Conservation (phyloP, 345 rosid species). For the Microthlaspi erraticum region DNA sequence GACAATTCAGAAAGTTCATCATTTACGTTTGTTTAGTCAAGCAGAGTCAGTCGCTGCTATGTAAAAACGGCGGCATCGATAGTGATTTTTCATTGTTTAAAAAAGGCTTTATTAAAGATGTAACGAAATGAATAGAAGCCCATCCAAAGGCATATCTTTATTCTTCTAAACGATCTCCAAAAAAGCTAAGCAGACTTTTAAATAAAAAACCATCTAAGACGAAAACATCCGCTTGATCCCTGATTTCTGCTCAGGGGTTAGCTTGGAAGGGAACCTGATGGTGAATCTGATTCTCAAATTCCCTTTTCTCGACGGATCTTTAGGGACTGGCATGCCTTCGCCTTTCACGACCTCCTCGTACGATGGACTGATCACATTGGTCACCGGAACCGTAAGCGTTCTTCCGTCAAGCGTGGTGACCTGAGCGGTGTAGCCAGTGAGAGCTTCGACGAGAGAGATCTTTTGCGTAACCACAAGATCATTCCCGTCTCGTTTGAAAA, state of each 20-base stretch:
- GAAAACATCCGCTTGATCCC: conserved; percentile 65
- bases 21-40: too few species aligned
- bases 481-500: conserved; percentile 86
- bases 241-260: conserved; percentile 69
- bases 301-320: conserved; percentile 79
- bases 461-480: conserved; percentile 72
- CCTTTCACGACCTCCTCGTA: conserved; percentile 86
- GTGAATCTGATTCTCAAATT: conserved; percentile 80
- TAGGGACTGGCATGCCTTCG: conserved; percentile 92
- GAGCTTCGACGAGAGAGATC: conserved; percentile 77
- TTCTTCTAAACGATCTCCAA: neutral
- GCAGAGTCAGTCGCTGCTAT: neutral
- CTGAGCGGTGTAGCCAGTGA: conserved; percentile 70
- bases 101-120: neutral
- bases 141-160: neutral
- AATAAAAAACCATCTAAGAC: conserved; percentile 29
- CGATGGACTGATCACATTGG: conserved; percentile 62
- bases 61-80: conserved; percentile 1
- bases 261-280: conserved; percentile 78
- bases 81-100: neutral
- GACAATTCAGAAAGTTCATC: neutral
- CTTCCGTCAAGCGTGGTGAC: conserved; percentile 78
- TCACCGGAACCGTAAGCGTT: conserved; percentile 56
- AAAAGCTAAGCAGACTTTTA: neutral
- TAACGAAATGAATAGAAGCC: neutral